Evolutionary conservation across 495 filamentous ascomycete genomes (phyloP).

Genomic region (Sordaria brevicollis): DNA sequence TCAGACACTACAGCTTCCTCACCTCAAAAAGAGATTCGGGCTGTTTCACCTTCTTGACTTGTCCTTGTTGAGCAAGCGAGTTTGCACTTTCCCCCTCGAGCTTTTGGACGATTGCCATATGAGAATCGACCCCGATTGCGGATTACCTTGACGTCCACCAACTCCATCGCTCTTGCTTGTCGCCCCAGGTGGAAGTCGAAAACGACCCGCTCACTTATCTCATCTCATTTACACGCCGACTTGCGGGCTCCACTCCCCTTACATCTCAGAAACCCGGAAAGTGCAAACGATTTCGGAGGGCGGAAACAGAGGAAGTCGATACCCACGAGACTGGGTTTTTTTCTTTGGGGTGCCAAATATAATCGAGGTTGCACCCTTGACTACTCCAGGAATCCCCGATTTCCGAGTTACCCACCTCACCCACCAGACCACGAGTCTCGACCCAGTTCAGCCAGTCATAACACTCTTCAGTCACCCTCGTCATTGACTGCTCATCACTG

Average conservation of each 20-base stretch:
- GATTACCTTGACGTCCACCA: background rate
- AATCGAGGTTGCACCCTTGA: background rate
- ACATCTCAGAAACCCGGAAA: background rate
- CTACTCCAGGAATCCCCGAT: background rate
- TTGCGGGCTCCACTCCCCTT: background rate
- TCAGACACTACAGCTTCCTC: background rate
- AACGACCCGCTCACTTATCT: background rate
- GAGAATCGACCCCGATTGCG: background rate
- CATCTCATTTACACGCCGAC: background rate
- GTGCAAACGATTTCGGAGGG: background rate
- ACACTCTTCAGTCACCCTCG: background rate
- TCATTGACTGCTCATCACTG: background rate
- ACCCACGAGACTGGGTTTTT: background rate
- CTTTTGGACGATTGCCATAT: background rate
- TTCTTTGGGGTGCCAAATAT: background rate
- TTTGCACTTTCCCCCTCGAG: background rate
- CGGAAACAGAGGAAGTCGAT: background rate
- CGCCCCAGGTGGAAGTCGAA: background rate
- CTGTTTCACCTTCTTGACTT: background rate
- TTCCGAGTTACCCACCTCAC: background rate
- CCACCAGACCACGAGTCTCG: background rate
- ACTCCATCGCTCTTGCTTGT: background rate
- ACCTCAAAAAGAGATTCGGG: background rate
- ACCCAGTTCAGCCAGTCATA: background rate
- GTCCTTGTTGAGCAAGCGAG: background rate